Conservation (phyloP, 768 basidiomycete genomes). For the Trametes villosa region DNA sequence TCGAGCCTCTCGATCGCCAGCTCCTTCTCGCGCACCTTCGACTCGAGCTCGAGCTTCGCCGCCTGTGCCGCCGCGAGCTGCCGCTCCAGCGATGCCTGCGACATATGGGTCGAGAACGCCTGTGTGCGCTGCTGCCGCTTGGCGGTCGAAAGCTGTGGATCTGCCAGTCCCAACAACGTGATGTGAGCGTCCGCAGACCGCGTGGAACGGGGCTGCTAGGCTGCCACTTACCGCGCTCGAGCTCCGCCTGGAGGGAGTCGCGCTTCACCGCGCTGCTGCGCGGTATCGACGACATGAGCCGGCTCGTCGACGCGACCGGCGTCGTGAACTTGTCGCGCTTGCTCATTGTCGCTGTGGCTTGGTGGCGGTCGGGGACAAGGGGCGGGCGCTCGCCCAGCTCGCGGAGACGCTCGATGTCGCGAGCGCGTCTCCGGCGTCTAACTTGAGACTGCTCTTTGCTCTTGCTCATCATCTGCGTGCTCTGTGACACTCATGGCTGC, state of each 20-base stretch:
- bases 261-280: conserved; percentile 52
- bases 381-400: too few relatives aligned
- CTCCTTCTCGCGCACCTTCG: conserved; percentile 69
- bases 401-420: too few relatives aligned
- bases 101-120: conserved; percentile 62
- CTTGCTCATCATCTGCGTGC: background rate
- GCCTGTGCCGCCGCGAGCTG: conserved; percentile 66
- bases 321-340: conserved; percentile 30
- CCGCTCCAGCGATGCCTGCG: conserved; percentile 69
- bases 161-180: conserved; percentile 39
- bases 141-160: conserved; percentile 66
- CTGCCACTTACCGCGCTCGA: conserved; percentile 57
- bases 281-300: conserved; percentile 20
- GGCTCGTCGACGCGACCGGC: conserved; percentile 24
- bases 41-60: conserved; percentile 65
- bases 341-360: too few relatives aligned
- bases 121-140: conserved; percentile 72
- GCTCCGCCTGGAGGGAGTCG: conserved; percentile 68
- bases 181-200: conserved; percentile 5
- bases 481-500: conserved; percentile 7
- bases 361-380: conserved; percentile 7
- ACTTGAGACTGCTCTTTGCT: background rate
- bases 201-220: background rate
- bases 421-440: conserved; percentile 1
- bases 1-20: conserved; percentile 66